Evolutionary conservation across 2,329 filamentous ascomycete species (phyloP), one percentile per base, ranked within the genome.

Genomic region (Metarhizium robertsii): DNA sequence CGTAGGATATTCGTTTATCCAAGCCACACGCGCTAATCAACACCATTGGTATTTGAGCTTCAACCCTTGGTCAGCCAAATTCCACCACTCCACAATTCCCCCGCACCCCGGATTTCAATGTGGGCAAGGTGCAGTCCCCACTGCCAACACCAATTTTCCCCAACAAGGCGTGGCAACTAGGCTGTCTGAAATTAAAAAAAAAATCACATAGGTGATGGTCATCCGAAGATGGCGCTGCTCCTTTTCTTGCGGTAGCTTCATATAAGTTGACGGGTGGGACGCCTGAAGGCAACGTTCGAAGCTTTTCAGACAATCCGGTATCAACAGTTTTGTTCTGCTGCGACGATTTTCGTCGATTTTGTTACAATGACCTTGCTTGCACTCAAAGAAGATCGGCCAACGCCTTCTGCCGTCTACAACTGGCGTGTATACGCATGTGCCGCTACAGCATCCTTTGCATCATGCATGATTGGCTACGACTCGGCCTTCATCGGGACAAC

Each of bases 401-500:
- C 79, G 68, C 80, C 79, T 4, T 71, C 72, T 61, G 73, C 73
- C 58, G 79, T 83, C 57, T 83, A 83, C 73, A 83, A 83, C 68
- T 83, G 79, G 79, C 75, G 79, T 45, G 78, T 83, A 56, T 83
- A 83, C 63, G 64, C 69, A 32, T 80, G 75, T 60, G 79, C 80
- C 10, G 70, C 74, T 48, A 71, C 80, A 29, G 79, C 79, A 25
- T 81, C 79, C 2, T 80, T 80, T 56, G 78, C 79, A 34, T 76
- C 80, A 42, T 80, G 78, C 64, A 79, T 75, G 66, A 81, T 83
- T 54, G 79, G 78, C 56, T 80, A 80, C 58, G 87, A 91, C 67
- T 86, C 81, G 53, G 85, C 88, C 60, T 92, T 92, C 70, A 91
- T 92, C 62, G 88, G 87, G 58, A 88, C 85, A 0, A 91, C 88